Base-by-base conservation (phyloP, 441 rosid genomes). In the Hura crepitans region DNA sequence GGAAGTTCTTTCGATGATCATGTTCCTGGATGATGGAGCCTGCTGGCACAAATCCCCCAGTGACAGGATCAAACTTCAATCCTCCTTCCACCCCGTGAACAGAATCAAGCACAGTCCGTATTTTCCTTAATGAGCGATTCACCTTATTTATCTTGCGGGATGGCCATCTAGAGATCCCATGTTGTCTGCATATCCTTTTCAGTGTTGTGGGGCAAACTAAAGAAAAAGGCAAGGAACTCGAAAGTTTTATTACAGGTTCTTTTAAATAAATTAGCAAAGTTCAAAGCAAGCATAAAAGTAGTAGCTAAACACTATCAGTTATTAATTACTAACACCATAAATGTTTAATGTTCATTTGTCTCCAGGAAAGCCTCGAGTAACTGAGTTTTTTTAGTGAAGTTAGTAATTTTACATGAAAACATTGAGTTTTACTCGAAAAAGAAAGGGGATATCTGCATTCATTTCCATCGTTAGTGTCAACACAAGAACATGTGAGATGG, bases 101-200 rank as follows among this genome's bases (percentile, higher is more conserved):
- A 68, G 98, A 90, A 66, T 87, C 88, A 0, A 94, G 83, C 71
- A 91, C 96, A 0, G 96, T 90, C 71, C 87, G 90, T 81, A 94
- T 89, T 80, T 86, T 94, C 78, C 60, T 84, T 58, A 94, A 70
- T 0, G 98, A 94, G 35, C 97, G 81, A 65, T 87, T 94, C 79
- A 91, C 98, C 78, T 94, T 94, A 75, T 91, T 91, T 73, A 94
- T 90, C 85, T 94, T 94, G 25, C 97, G 91, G 65, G 96, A 94
- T 25, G 97, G 99, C 97, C 99, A 94, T 77, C 99, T 88, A 50
- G 85, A 85, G 72, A 94, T 90, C 39, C 99, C 99, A 60, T 92
- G 99, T 66, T 90, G 94, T 78, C 97, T 86, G 84, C 99, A 94
- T 80, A 94, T 94, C 75, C 99, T 86, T 85, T 94, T 92, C 73